These are phyloP conservation scores for Aspergillus mulundensis DNA, from an alignment of 495 filamentous ascomycete species.

Conservation along the genomic window DNA sequence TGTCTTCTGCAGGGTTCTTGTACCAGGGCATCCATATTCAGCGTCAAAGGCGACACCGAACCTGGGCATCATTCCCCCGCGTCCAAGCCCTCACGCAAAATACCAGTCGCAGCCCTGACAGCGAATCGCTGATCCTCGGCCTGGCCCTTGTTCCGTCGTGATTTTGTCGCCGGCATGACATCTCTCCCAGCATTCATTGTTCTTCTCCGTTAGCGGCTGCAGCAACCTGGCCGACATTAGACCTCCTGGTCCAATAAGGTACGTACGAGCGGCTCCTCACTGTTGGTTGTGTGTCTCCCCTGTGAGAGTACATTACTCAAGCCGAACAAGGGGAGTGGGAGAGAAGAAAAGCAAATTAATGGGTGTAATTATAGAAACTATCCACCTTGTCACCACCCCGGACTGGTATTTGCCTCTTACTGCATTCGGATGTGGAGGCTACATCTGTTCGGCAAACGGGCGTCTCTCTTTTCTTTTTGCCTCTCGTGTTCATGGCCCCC, in stretches of 20 bases:
- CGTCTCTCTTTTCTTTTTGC: slow-evolving; percentile 15
- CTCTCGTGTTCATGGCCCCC: slow-evolving; percentile 7
- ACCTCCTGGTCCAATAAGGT: slow-evolving; percentile 21
- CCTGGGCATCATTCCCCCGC: not conserved
- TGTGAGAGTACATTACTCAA: slow-evolving; percentile 2
- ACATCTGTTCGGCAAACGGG: slow-evolving; percentile 19
- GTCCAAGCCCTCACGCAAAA: slow-evolving; percentile 8
- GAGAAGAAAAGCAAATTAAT: slow-evolving; percentile 6
- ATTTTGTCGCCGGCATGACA: slow-evolving; percentile 28
- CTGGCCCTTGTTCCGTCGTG: slow-evolving; percentile 15
- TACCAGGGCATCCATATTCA: slow-evolving; percentile 12
- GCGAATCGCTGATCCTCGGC: slow-evolving; percentile 14
- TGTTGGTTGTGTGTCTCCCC: slow-evolving; percentile 8
- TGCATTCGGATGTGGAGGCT: slow-evolving; percentile 11
- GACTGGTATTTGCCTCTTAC: slow-evolving; percentile 10
- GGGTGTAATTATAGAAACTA: slow-evolving; percentile 13
- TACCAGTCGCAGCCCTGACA: slow-evolving; percentile 7
- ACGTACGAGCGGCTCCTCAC: slow-evolving; percentile 17
- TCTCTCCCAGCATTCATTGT: slow-evolving; percentile 21
- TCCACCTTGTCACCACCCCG: slow-evolving; percentile 11
- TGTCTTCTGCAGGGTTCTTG: slow-evolving; percentile 11
- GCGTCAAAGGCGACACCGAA: not conserved
- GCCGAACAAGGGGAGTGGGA: not conserved
- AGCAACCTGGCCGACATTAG: slow-evolving; percentile 18
- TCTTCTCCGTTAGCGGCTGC: slow-evolving; percentile 25